Evolutionary conservation across 208 protist genomes (phyloP).

Genomic region (Sergeia podlipaevii): DNA sequence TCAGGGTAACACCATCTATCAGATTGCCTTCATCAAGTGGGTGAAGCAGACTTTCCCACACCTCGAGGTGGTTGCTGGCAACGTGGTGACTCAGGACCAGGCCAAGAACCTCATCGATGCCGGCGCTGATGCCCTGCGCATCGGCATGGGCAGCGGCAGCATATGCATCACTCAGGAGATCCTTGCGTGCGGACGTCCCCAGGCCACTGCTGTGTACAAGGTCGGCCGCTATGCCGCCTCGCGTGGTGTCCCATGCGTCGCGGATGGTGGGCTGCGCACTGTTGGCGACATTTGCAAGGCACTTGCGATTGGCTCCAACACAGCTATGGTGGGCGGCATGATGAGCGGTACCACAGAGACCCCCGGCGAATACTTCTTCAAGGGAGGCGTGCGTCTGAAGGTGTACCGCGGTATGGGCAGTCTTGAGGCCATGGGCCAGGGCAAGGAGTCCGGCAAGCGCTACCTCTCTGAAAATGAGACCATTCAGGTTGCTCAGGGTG

Average conservation of each 20-base stretch:
- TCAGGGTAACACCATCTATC: constrained; percentile 96
- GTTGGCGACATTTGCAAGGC: constrained; percentile 97
- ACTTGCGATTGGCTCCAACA: constrained; percentile 89
- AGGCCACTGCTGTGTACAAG: constrained; percentile 95
- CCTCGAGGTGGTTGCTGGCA: constrained; percentile 92
- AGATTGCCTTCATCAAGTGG: constrained; percentile 94
- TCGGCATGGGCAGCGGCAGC: constrained; percentile 98
- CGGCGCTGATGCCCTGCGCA: constrained; percentile 95
- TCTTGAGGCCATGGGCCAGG: constrained; percentile 93
- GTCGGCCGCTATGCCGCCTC: constrained; percentile 83
- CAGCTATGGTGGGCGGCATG: constrained; percentile 90
- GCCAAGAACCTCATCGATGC: constrained; percentile 96
- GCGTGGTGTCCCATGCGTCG: constrained; percentile 92
- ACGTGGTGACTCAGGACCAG: constrained; percentile 96
- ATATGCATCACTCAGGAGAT: constrained; percentile 98
- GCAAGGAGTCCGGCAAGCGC: constrained; percentile 83
- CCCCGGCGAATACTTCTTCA: constrained; percentile 93
- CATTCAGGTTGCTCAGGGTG: constrained; percentile 93
- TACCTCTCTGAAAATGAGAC: constrained; percentile 89
- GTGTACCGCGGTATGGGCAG: constrained; percentile 96
- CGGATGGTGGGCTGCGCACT: constrained; percentile 92
- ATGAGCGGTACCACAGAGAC: constrained; percentile 91
- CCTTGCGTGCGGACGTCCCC: constrained; percentile 93
- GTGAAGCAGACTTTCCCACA: constrained; percentile 90
- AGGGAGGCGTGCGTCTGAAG: constrained; percentile 91